Evolutionary conservation across 148 eudicot species (phyloP).

Genomic region (Agrostemma githago): DNA sequence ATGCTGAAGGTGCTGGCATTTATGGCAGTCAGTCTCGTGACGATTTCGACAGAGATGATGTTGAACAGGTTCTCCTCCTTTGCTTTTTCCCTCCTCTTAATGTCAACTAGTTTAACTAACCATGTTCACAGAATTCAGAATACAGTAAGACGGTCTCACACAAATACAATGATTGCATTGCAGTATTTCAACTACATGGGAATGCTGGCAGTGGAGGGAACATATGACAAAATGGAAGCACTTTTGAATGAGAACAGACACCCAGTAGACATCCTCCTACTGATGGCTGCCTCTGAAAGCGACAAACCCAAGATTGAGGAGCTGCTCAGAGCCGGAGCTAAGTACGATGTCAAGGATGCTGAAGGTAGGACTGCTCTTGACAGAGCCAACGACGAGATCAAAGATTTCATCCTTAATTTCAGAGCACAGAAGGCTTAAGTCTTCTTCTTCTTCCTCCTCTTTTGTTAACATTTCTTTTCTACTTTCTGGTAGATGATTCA

Average conservation of each 20-base stretch:
- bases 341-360: constrained; percentile 60
- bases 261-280: constrained; percentile 79
- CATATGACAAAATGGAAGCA: constrained; percentile 93
- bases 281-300: constrained; percentile 87
- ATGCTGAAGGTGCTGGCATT: constrained; percentile 83
- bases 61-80: constrained; percentile 56
- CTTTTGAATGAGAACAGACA: constrained; percentile 73
- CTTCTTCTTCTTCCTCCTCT: neutral
- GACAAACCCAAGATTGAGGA: constrained; percentile 91
- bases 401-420: constrained; percentile 63
- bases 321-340: constrained; percentile 80
- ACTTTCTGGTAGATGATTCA: neutral
- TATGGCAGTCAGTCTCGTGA: constrained; percentile 90
- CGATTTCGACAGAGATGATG: constrained; percentile 87
- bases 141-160: no score
- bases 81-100: neutral
- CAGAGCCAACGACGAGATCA: constrained; percentile 55
- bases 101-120: neutral
- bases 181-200: constrained; percentile 99
- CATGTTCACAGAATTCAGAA: no score
- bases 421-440: constrained; percentile 52
- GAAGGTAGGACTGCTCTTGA: constrained; percentile 85
- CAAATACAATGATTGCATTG: neutral
- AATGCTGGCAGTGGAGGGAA: constrained; percentile 92
- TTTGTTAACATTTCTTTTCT: neutral